Conservation (phyloP, 495 filamentous ascomycete species). For the Rhypophila decipiens region DNA sequence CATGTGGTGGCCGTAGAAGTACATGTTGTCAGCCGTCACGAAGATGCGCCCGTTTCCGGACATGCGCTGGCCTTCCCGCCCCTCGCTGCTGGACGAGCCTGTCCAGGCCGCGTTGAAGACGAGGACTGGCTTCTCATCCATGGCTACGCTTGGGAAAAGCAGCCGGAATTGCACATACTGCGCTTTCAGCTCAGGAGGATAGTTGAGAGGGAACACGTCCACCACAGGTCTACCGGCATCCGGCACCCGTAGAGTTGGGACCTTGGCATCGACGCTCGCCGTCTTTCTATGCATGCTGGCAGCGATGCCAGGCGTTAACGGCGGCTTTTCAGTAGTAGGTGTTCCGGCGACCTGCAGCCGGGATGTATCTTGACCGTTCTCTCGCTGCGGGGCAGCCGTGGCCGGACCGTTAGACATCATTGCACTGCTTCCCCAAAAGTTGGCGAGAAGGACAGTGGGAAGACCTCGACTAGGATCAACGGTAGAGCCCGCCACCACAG, state of each 20-base stretch:
- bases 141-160: constrained; percentile 73
- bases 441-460: constrained; percentile 81
- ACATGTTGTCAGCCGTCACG: constrained; percentile 77
- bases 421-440: constrained; percentile 82
- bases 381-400: constrained; percentile 32
- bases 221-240: constrained; percentile 25
- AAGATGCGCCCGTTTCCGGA: constrained; percentile 71
- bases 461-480: constrained; percentile 60
- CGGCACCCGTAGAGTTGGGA: constrained; percentile 5
- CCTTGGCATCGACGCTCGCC: constrained; percentile 51
- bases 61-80: constrained; percentile 30
- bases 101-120: constrained; percentile 52
- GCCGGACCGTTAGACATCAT: constrained; percentile 60
- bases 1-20: constrained; percentile 92
- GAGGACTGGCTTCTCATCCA: constrained; percentile 70
- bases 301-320: constrained; percentile 9
- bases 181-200: constrained; percentile 73
- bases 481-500: constrained; percentile 71
- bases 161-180: constrained; percentile 92
- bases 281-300: constrained; percentile 80
- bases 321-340: constrained; percentile 25
- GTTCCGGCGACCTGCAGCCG: constrained; percentile 32
- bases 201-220: constrained; percentile 70
- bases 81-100: constrained; percentile 30
- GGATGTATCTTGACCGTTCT: constrained; percentile 41